These are phyloP conservation scores for Talaromyces nanjingensis DNA, from an alignment of 495 filamentous ascomycete genomes.

Conservation along the genomic window DNA sequence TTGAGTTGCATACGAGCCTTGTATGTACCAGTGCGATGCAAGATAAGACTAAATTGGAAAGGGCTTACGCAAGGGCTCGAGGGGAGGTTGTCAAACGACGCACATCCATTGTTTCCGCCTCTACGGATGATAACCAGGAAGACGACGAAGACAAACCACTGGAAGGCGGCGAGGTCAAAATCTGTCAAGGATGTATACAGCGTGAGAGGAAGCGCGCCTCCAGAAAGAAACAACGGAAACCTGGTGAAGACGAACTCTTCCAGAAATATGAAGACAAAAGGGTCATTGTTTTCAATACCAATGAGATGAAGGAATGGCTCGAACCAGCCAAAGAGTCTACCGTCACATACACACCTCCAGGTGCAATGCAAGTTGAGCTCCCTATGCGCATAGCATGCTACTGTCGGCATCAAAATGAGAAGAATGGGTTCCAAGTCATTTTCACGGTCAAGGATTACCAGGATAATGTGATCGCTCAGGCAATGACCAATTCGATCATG, in stretches of 20 bases:
- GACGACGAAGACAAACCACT: constrained; percentile 61
- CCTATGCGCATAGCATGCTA: constrained; percentile 98
- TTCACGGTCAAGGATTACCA: constrained; percentile 82
- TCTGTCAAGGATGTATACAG: constrained; percentile 75
- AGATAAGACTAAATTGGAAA: constrained; percentile 51
- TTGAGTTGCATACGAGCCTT: constrained; percentile 72
- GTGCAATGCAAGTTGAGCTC: constrained; percentile 65
- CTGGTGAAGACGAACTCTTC: constrained; percentile 77
- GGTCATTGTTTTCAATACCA: constrained; percentile 88
- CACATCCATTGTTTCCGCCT: constrained; percentile 24
- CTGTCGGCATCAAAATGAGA: constrained; percentile 89
- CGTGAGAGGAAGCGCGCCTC: constrained; percentile 82
- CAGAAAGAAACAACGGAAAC: constrained; percentile 82
- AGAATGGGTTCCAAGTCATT: constrained; percentile 86
- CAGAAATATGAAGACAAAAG: constrained; percentile 66
- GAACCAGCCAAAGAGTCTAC: constrained; percentile 40
- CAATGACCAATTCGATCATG: constrained; percentile 79
- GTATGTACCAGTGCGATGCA: constrained; percentile 95
- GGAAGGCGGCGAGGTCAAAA: constrained; percentile 78
- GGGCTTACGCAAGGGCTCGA: constrained; percentile 61
- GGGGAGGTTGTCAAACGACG: constrained; percentile 24
- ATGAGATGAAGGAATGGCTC: constrained; percentile 84
- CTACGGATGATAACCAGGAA: constrained; percentile 22
- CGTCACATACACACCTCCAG: constrained; percentile 41
- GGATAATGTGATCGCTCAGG: constrained; percentile 69